Evolutionary conservation across 176 grass and related monocot genomes (phyloP).

Genomic region (Eragrostis curvula): DNA sequence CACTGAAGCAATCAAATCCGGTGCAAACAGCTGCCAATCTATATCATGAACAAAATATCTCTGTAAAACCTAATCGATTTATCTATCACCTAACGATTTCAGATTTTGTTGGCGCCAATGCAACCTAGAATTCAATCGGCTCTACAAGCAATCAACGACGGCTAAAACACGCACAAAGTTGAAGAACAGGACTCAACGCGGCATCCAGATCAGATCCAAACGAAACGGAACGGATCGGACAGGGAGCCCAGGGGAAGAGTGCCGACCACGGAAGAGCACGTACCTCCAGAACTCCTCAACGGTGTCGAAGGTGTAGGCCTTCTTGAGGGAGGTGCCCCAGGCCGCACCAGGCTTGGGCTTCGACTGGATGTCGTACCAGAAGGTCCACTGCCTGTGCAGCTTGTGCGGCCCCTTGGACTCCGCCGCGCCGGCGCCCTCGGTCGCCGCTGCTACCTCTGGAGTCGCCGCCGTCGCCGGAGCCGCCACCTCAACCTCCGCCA

Average conservation of each 20-base stretch:
- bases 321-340: constrained; percentile 88
- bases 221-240: constrained; percentile 22
- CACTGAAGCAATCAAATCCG: neutral
- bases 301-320: constrained; percentile 93
- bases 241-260: neutral
- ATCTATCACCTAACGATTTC: neutral
- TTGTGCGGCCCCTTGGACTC: constrained; percentile 58
- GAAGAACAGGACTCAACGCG: neutral
- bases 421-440: constrained; percentile 1
- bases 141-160: neutral
- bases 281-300: constrained; percentile 98
- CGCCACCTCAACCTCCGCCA: constrained; percentile 50
- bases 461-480: constrained; percentile 11
- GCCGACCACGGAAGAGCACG: neutral
- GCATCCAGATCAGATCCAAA: constrained; percentile 31
- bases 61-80: neutral
- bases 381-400: constrained; percentile 90
- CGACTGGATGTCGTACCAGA: constrained; percentile 94
- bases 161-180: neutral
- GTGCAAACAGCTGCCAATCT: neutral
- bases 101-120: neutral
- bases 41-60: neutral
- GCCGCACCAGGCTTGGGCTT: constrained; percentile 95
- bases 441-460: constrained; percentile 17
- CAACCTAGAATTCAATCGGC: constrained; percentile 4